phyloP scores from a whole-genome alignment of 2,329 filamentous ascomycete genomes.

The Lanzia echinophila region DNA sequence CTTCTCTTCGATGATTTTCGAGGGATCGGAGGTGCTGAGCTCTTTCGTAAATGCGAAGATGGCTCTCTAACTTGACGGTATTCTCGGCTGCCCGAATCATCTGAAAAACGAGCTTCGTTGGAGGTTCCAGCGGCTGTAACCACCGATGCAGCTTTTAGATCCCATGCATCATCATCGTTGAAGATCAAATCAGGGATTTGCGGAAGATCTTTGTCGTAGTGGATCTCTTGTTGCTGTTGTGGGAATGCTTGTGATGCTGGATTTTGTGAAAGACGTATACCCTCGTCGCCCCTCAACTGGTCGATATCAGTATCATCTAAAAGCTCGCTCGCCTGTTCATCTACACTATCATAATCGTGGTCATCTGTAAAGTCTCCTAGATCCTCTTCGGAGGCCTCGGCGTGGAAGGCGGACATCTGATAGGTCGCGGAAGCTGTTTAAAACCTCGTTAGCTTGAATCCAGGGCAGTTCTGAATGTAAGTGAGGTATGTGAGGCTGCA shows the following conservation, averaged over 20 bases:
- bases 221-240: not conserved
- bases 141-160: conserved; percentile 12
- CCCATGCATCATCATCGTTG: conserved; percentile 19
- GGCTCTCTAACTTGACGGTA: not conserved
- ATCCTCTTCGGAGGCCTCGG: not conserved
- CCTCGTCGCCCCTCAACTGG: conserved; percentile 8
- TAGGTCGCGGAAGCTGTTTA: not conserved
- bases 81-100: not conserved
- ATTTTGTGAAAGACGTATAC: not conserved
- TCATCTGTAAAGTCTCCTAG: not conserved
- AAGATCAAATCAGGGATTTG: conserved; percentile 14
- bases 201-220: conserved; percentile 14
- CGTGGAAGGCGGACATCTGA: not conserved
- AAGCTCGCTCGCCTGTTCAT: conserved; percentile 21
- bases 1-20: conserved; percentile 22
- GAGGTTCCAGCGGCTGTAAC: conserved; percentile 12
- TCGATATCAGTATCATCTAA: conserved; percentile 18
- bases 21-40: conserved; percentile 18
- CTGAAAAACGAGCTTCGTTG: not conserved
- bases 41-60: conserved; percentile 13
- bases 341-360: conserved; percentile 19
- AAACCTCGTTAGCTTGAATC: not conserved
- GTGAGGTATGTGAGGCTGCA: too few species aligned
- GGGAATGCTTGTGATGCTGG: not conserved
- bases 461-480: too few species aligned